Base-by-base conservation (phyloP, 1,139 yeast genomes). In the Saccharomycopsis hybrid region DNA sequence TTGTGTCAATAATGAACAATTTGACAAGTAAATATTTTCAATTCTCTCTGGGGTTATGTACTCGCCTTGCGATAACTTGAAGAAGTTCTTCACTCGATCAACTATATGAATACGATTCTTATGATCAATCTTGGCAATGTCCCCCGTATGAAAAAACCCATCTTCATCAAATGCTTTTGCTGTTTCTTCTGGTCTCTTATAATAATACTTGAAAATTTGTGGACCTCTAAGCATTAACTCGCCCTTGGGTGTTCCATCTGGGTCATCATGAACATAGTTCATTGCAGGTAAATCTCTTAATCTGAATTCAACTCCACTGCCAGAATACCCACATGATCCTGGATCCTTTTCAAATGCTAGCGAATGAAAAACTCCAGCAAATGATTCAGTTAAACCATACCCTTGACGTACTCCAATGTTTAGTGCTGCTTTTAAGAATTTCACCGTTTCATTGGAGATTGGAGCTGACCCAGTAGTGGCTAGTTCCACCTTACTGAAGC, bases 101-200 rank as follows among this genome's bases (percentile, higher is more conserved):
- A 85, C 74, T 51, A 85, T 81, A 56, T 60, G 68, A 27, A 85
- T 62, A 53, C 85, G 72, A 27, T 87, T 88, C 38, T 70, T 68
- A 5, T 60, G 59, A 48, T 74, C 78, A 54, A 85, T 67, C 55
- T 65, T 67, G 9, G 84, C 90, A 57, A 85, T 77, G 65, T 85
- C 94, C 47, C 94, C 94, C 18, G 92, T 83, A 43, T 73, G 70
- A 65, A 83, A 84, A 87, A 89, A 85, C 5, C 89, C 89, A 28
- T 83, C 83, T 40, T 69, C 64, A 58, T 80, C 85, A 48, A 81
- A 60, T 2, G 78, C 72, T 48, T 73, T 74, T 18, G 60, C 62
- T 1, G 85, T 79, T 56, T 76, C 82, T 41, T 71, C 70, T 7
- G 72, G 72, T 57, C 79, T 77, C 60, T 81, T 76, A 67, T 65